phyloP scores from a whole-genome alignment of 139 green algal genomes.

The Closterium sp. region DNA sequence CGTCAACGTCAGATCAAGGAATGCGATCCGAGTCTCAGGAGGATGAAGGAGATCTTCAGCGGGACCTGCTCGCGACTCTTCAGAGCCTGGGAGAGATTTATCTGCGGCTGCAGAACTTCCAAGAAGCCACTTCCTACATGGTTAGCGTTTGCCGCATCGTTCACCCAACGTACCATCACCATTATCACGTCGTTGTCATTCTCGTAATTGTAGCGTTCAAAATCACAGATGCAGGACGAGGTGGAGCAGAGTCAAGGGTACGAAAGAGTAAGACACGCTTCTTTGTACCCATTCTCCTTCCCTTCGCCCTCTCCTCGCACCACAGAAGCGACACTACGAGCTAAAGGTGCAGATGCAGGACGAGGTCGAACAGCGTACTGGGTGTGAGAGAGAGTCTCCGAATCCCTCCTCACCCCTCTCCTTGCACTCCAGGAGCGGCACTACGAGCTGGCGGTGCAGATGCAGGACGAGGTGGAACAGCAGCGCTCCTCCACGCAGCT shows the following conservation, averaged over 20 bases:
- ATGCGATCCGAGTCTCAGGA: neutral
- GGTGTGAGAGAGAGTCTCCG: too few species aligned
- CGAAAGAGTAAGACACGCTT: neutral
- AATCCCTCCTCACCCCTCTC: neutral
- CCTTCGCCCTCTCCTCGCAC: neutral
- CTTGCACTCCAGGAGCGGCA: neutral
- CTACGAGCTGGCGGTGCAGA: neutral
- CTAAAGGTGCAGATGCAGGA: neutral
- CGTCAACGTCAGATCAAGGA: too few species aligned
- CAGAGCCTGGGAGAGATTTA: neutral
- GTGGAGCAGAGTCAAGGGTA: too few species aligned
- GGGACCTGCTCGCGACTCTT: neutral
- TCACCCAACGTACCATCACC: neutral
- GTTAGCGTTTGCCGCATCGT: neutral
- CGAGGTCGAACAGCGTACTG: neutral
- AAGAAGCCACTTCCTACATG: neutral
- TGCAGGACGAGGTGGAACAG: constrained; percentile 5
- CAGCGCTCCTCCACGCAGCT: constrained; percentile 11
- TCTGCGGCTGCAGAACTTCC: neutral
- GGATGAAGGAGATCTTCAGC: neutral
- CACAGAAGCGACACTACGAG: neutral
- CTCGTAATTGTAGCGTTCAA: too few species aligned
- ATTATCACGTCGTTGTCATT: too few species aligned
- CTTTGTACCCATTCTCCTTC: neutral
- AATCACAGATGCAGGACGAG: neutral